A percentile compares a stretch with the other conserved stretches of the same genome.
Conservation (phyloP, 441 rosid species). For the Cnidoscolus chayamansa region DNA sequence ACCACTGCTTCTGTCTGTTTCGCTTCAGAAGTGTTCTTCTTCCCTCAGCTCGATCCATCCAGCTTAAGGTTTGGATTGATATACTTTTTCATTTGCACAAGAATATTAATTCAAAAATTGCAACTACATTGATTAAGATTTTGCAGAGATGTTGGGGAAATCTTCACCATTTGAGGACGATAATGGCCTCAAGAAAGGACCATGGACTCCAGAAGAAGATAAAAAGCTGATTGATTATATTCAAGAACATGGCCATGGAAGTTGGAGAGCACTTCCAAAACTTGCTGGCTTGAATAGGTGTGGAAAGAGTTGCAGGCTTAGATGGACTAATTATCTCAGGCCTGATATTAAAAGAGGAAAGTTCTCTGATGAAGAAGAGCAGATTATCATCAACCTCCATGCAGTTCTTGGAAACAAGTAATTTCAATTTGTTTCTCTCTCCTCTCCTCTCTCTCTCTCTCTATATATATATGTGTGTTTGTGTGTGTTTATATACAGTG, state of each 20-base stretch:
- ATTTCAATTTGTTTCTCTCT: not conserved
- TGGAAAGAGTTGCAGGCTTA: slow-evolving; percentile 83
- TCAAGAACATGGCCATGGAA: slow-evolving; percentile 76
- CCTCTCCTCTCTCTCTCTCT: not conserved
- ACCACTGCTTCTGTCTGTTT: not conserved
- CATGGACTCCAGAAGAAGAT: slow-evolving; percentile 97
- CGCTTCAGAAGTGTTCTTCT: not conserved
- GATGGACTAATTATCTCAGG: slow-evolving; percentile 87
- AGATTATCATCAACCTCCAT: slow-evolving; percentile 70
- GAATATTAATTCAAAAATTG: too few species aligned
- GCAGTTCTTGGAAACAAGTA: slow-evolving; percentile 83
- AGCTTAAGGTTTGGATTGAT: not conserved
- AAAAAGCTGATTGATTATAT: slow-evolving; percentile 59
- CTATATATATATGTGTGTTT: too few species aligned
- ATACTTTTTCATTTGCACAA: not conserved
- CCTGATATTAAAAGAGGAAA: slow-evolving; percentile 90
- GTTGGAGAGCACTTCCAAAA: slow-evolving; percentile 91
- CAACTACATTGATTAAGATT: too few species aligned
- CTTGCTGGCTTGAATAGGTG: slow-evolving; percentile 77
- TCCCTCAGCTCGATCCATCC: not conserved
- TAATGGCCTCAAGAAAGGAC: slow-evolving; percentile 78
- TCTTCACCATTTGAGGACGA: slow-evolving; percentile 58
- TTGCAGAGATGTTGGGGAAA: slow-evolving; percentile 44
- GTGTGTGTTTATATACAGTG: too few species aligned
- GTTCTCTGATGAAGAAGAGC: slow-evolving; percentile 77